Evolutionary conservation across 768 basidiomycete genomes (phyloP).

Genomic region (Tricholoma saponaceum): DNA sequence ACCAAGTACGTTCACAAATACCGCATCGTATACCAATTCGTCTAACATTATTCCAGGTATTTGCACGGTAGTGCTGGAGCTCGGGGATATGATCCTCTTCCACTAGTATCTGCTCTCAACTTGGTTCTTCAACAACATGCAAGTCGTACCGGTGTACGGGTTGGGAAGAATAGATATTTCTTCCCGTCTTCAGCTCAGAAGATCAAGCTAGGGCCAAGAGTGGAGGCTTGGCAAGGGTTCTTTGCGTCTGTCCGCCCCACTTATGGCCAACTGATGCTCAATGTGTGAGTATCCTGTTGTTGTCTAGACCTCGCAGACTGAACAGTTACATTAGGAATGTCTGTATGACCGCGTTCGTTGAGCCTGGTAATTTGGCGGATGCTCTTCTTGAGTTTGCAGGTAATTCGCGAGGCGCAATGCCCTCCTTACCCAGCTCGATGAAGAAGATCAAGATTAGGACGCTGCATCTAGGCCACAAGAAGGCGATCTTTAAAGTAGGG

Average conservation of each 20-base stretch:
- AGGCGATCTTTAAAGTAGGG: slow-evolving; percentile 38
- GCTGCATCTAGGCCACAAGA: slow-evolving; percentile 52
- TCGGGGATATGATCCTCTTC: slow-evolving; percentile 43
- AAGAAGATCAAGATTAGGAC: slow-evolving; percentile 57
- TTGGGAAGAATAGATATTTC: slow-evolving; percentile 55
- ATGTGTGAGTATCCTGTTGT: slow-evolving; percentile 34
- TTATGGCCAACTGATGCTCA: slow-evolving; percentile 48
- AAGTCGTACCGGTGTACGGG: slow-evolving; percentile 41
- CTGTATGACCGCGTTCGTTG: slow-evolving; percentile 53
- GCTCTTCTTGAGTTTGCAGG: slow-evolving; percentile 46
- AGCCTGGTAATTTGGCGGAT: slow-evolving; percentile 59
- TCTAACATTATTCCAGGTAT: slow-evolving; percentile 29
- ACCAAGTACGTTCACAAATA: slow-evolving; percentile 25
- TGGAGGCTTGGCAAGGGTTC: slow-evolving; percentile 42
- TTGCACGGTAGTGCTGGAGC: slow-evolving; percentile 42
- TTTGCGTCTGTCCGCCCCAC: slow-evolving; percentile 47
- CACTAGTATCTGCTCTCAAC: slow-evolving; percentile 55
- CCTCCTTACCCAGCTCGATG: slow-evolving; percentile 42
- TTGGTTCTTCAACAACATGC: slow-evolving; percentile 51
- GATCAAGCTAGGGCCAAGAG: slow-evolving; percentile 26
- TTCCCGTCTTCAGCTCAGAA: slow-evolving; percentile 33
- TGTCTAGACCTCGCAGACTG: not conserved
- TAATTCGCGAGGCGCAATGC: slow-evolving; percentile 39
- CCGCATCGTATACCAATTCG: not conserved
- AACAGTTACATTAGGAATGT: slow-evolving; percentile 34